phyloP scores from a whole-genome alignment of 345 rosid genomes.

The Trapa incisa region DNA sequence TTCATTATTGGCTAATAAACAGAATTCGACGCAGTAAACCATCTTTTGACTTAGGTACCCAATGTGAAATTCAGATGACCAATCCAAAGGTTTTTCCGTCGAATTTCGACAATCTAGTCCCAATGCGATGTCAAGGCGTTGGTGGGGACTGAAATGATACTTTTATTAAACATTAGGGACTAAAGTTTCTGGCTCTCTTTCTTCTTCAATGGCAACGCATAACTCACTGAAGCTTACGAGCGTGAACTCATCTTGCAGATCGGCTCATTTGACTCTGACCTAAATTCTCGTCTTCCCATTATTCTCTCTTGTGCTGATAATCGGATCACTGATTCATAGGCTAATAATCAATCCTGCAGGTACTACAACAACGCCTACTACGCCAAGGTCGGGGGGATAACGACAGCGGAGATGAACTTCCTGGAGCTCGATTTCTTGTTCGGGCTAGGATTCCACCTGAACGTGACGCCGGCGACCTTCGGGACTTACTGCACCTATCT shows the following conservation, averaged over 20 bases:
- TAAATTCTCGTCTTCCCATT: not conserved
- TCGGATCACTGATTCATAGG: too few relatives aligned
- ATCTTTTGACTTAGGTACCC: too few relatives aligned
- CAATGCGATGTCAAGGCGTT: too few relatives aligned
- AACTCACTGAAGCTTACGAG: too few relatives aligned
- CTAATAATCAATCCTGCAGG: slow-evolving; percentile 14
- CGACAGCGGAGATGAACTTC: slow-evolving; percentile 70
- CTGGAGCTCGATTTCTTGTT: slow-evolving; percentile 81
- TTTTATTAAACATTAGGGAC: too few relatives aligned
- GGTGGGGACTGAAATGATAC: too few relatives aligned
- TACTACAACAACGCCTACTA: slow-evolving; percentile 86
- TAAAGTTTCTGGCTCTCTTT: too few relatives aligned
- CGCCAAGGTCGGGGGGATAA: slow-evolving; percentile 88
- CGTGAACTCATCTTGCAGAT: not conserved
- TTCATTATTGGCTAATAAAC: too few relatives aligned
- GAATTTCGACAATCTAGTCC: too few relatives aligned
- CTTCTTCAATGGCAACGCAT: not conserved
- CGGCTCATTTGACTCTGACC: not conserved
- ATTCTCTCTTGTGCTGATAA: not conserved
- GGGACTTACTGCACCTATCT: slow-evolving; percentile 53
- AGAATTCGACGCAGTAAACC: too few relatives aligned
- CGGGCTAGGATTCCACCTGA: slow-evolving; percentile 64
- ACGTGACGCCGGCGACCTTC: slow-evolving; percentile 71
- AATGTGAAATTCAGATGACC: too few relatives aligned
- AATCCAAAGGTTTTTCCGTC: too few relatives aligned